phyloP scores from a whole-genome alignment of 352 stramenopile genomes.

The Thalassiosira allenii region DNA sequence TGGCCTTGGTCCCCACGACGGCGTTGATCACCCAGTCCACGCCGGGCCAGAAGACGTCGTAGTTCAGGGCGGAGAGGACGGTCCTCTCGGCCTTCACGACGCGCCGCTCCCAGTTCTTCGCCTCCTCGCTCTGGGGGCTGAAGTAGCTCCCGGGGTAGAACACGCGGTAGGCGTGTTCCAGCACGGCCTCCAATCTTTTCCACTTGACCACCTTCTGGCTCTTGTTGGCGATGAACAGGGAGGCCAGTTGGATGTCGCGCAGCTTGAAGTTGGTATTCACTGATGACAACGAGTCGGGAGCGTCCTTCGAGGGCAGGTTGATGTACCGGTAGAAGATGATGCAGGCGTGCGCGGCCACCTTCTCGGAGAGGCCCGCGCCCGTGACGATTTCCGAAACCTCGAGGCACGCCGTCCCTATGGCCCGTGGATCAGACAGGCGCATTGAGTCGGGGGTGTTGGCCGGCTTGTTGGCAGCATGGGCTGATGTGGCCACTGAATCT shows the following conservation, averaged over 20 bases:
- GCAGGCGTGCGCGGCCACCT: conserved; percentile 71
- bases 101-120: conserved; percentile 77
- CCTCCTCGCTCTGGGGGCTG: conserved; percentile 77
- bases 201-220: conserved; percentile 81
- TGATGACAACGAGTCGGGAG: neutral
- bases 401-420: conserved; percentile 64
- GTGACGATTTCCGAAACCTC: conserved; percentile 80
- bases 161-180: conserved; percentile 74
- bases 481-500: neutral
- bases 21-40: conserved; percentile 77
- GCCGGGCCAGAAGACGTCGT: conserved; percentile 83
- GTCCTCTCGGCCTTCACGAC: conserved; percentile 75
- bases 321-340: conserved; percentile 85
- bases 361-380: conserved; percentile 53
- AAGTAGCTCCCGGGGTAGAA: conserved; percentile 81
- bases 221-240: conserved; percentile 85
- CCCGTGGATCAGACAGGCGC: conserved; percentile 55
- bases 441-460: conserved; percentile 22
- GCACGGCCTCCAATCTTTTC: conserved; percentile 77
- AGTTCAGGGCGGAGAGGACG: conserved; percentile 72
- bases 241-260: conserved; percentile 75
- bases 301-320: conserved; percentile 46
- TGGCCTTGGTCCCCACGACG: conserved; percentile 57
- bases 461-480: conserved; percentile 4
- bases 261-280: conserved; percentile 67